Evolutionary conservation across 108 stramenopile genomes (phyloP), one percentile per base, ranked within the genome.

Genomic region (Nannochloropsis salina): DNA sequence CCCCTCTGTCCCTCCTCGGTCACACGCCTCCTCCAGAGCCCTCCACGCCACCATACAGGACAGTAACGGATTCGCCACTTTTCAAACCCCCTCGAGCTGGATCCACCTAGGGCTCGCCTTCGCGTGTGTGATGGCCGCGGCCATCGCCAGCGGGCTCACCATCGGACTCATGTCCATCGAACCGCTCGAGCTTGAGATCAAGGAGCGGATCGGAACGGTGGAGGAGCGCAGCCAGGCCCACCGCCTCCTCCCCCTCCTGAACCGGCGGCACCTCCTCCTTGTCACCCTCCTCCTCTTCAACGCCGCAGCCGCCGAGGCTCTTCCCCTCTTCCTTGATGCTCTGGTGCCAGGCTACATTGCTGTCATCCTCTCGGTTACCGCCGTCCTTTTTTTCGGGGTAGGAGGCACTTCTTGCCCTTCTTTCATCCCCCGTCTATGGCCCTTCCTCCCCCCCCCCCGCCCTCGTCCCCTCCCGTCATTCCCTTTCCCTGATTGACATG

Each of bases 251-350:
- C 92, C 92, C 12, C 74, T 92, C 47, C 84, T 91, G 12, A 83
- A 42, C 42, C 89, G 83, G 61, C 97, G 96, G 83, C 97, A 99
- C 90, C 88, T 93, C 47, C 86, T 98, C 9, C 92, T 99, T 31
- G 97, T 98, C 41, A 94, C 97, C 1, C 86, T 99, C 18, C 90
- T 99, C 15, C 90, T 99, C 8, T 81, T 96, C 87, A 99, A 99
- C 88, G 80, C 82, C 80, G 51, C 86, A 20, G 90, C 95, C 9
- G 83, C 93, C 42, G 47, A 51, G 88, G 95, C 96, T 0, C 90
- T 99, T 45, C 97, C 99, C 10, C 84, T 99, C n/a, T 97, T 98
- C 82, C 85, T 98, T 79, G 97, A 97, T 83, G 91, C 93, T 51
- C 85, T 98, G 43, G 92, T 98, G 9, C 94, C 95, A 9, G 88